These are phyloP conservation scores for Vigna trinervia DNA, from an alignment of 306 rosid genomes.

Conservation along the genomic window DNA sequence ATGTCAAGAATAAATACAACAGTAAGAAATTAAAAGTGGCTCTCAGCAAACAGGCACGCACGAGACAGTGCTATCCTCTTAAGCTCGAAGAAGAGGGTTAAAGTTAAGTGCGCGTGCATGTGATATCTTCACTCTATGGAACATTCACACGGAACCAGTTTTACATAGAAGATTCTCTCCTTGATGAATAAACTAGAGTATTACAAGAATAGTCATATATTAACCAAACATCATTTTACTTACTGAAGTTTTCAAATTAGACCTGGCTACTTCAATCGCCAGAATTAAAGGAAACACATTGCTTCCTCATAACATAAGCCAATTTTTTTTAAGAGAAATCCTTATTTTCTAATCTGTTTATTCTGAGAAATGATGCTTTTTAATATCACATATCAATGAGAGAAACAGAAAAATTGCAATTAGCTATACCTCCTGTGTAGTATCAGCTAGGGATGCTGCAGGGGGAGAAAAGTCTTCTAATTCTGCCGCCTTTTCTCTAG, in stretches of 20 bases:
- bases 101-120: not conserved
- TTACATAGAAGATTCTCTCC: constrained; percentile 20
- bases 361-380: constrained; percentile 38
- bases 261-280: constrained; percentile 12
- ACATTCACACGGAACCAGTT: constrained; percentile 7
- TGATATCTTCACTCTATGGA: constrained; percentile 3
- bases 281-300: constrained; percentile 27
- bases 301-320: constrained; percentile 8
- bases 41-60: constrained; percentile 24
- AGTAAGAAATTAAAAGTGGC: not conserved
- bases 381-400: constrained; percentile 29
- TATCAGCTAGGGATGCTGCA: constrained; percentile 52
- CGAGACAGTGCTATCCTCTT: not conserved
- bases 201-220: constrained; percentile 10
- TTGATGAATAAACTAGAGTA: constrained; percentile 8
- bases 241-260: not conserved
- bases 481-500: constrained; percentile 96
- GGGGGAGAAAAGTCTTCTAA: constrained; percentile 91
- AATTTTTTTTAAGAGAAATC: not conserved
- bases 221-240: constrained; percentile 9
- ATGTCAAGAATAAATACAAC: constrained; percentile 3
- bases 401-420: not conserved
- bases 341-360: constrained; percentile 2
- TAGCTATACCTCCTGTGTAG: constrained; percentile 59
- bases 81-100: not conserved